Evolutionary conservation across 768 basidiomycete genomes (phyloP), one percentile per base, ranked within the genome.

Genomic region (Phaffia tasmanica): DNA sequence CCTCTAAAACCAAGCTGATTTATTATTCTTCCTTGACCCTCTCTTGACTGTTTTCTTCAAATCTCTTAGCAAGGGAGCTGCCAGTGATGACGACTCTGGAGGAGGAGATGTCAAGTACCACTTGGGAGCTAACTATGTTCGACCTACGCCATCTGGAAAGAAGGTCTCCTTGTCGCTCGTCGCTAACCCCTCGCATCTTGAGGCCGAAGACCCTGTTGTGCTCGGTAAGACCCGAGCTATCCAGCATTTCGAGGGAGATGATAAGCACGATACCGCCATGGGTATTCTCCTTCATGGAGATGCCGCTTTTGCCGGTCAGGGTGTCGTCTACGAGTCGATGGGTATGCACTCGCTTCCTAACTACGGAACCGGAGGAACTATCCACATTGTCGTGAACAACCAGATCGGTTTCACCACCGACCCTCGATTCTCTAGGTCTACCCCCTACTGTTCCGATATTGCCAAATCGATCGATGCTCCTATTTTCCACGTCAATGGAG

Each of bases 401-500:
- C 67, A 68, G 67, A 68, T 68, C 21, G 67, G 67, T 48, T 99
- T 99, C 81, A 99, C 95, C 60, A 99, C 95, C 46, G 94, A 98
- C 74, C 95, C 95, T 56, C 86, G 93, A 65, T 95, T 98, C 79
- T 81, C 94, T 56, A 92, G 95, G 66, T 98, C 94, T 21, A 99
- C 95, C 3, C 89, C 95, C 58, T 98, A 99, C 79, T 88, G 88
- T 16, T 97, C 94, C 63, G 95, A 99, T 74, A 88, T 99, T 70
- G 95, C 95, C 70, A 99, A 99, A 78, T 85, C 91, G 57, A 98
- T 98, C 75, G 95, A 99, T 73, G 83, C 95, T 0, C 94, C 94
- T 59, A 97, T 99, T 77, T 94, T 99, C 85, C 94, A 99, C 77
- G 95, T 98, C 74, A 99, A 99, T 73, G 94, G 94, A 56, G 94